Base-by-base conservation (phyloP, 805 yeast genomes). In the Millerago galiae region DNA sequence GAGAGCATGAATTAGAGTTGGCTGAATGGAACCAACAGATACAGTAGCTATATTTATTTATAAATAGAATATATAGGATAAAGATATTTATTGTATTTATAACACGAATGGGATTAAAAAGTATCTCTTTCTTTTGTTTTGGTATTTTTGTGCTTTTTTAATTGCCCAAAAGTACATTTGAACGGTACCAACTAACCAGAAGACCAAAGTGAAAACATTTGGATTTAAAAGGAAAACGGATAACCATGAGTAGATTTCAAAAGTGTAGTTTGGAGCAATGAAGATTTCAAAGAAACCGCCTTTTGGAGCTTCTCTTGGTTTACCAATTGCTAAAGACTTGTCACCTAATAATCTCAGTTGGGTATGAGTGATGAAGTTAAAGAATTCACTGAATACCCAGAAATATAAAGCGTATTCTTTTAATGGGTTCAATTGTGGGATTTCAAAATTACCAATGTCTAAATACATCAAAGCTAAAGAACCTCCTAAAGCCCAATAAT, bases 91-190 rank as follows among this genome's bases (percentile, higher is more conserved):
- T 33, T 34, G 26, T 31, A 16, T 16, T 50, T 2, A 88, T 44
- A 79, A 70, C 27, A 90, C 51, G 54, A 63, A 87, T 18, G 99
- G 99, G 52, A 93, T 67, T 63, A 81, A 70, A 48, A 86, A 83
- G 59, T 88, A 82, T 65, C 89, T 82, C 60, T 76, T 71, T 15
- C 14, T 11, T 8, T 38, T 44, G 55, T 79, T 77, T 56, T 91
- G 91, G 62, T 91, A 93, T 49, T 78, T 76, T 54, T 68, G 70
- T 65, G 91, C 95, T 62, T 88, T 90, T 70, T 87, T 81, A 45
- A 77, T 72, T 17, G 98, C 97, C 97, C 98, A 91, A 41, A 77
- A 53, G 67, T 75, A 81, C 98, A 93, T 91, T 61, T 93, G 96
- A 33, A 62, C 73, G 12, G 84, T 68, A 38, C 93, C 82, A 38